Conservation (phyloP, 345 rosid genomes). For the Erucastrum elatum region DNA sequence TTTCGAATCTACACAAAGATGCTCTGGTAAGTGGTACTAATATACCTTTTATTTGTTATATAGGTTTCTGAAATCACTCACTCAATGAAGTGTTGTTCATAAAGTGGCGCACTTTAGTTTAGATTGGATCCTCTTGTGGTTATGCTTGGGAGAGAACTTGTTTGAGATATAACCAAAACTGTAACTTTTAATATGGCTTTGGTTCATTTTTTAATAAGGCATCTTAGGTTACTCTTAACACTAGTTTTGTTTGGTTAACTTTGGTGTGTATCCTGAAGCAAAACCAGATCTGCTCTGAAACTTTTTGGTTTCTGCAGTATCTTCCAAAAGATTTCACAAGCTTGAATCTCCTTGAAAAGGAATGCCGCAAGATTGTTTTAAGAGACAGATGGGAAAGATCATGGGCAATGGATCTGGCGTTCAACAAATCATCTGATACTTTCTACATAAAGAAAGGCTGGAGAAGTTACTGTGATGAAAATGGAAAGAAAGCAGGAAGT, state of each 20-base stretch:
- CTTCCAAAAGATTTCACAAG: background rate
- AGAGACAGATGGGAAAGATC: background rate
- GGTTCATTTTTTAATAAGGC: background rate
- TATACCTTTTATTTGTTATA: background rate
- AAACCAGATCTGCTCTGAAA: no score
- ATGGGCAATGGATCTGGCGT: background rate
- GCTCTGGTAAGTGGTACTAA: slow-evolving; percentile 1
- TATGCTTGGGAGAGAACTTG: background rate
- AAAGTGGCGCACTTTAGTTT: background rate
- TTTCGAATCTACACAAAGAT: background rate
- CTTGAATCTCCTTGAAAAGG: background rate
- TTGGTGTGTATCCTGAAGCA: background rate
- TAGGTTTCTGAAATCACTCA: background rate
- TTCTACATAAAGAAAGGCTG: background rate
- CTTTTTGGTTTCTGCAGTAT: no score
- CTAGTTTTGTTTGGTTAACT: background rate
- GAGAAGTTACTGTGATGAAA: background rate
- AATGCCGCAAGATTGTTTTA: background rate
- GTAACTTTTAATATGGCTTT: background rate
- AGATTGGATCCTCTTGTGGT: background rate
- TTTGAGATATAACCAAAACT: background rate
- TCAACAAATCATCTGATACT: background rate
- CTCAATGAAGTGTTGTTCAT: background rate
- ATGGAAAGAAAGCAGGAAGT: background rate
- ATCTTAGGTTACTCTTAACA: background rate